Conservation (phyloP, 106 monocot genomes). For the Amphibolis antarctica region DNA sequence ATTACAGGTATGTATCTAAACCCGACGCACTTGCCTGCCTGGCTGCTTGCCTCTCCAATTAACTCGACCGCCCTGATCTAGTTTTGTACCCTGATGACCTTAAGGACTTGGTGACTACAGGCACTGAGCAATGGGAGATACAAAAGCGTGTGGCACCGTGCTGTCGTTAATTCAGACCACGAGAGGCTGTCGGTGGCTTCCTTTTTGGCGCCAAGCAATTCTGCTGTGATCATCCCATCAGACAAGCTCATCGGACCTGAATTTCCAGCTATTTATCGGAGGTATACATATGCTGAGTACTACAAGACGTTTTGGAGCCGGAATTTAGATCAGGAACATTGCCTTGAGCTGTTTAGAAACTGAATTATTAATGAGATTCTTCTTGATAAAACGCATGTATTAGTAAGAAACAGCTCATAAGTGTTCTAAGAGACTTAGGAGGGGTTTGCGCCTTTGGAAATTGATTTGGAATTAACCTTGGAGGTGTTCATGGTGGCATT, state of each 20-base stretch:
- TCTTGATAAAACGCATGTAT: no score
- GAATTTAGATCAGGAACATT: constrained; percentile 86
- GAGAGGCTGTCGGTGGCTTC: constrained; percentile 80
- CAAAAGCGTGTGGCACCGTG: constrained; percentile 79
- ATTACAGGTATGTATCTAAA: constrained; percentile 41
- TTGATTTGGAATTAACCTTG: no score
- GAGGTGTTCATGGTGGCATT: no score
- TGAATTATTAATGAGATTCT: not conserved
- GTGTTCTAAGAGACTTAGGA: no score
- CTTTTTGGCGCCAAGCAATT: constrained; percentile 70
- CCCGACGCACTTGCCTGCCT: not conserved
- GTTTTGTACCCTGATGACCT: not conserved
- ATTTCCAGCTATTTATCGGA: constrained; percentile 37
- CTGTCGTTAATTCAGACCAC: constrained; percentile 51
- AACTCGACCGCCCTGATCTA: not conserved
- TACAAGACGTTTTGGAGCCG: constrained; percentile 85
- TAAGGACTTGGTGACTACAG: constrained; percentile 12
- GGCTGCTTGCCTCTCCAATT: not conserved
- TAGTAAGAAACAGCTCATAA: no score
- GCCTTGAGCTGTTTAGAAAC: constrained; percentile 66
- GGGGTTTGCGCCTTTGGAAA: no score
- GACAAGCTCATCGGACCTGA: constrained; percentile 33
- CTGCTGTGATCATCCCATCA: constrained; percentile 40
- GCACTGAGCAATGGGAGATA: constrained; percentile 76
- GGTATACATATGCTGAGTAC: constrained; percentile 78